A percentile compares a stretch with the other conserved stretches of the same genome.
Evolutionary conservation across 2,329 filamentous ascomycete genomes (phyloP).

Genomic region (Colletotrichum tamarilloi): DNA sequence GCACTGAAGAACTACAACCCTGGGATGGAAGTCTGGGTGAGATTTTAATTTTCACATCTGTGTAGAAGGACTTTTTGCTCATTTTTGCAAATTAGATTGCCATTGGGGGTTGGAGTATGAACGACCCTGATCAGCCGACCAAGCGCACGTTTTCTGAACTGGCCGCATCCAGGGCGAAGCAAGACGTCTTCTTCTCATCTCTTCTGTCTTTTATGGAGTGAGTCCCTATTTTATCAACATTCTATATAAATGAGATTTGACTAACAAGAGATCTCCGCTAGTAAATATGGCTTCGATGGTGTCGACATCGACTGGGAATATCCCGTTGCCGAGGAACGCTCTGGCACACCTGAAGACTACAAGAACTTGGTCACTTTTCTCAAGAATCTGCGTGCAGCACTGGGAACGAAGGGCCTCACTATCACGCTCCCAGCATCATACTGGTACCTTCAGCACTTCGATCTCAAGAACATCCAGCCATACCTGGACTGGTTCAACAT

Average conservation of each 20-base stretch:
- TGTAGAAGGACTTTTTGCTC: accelerated
- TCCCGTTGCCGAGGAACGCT: slow-evolving; percentile 27
- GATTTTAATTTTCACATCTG: no score
- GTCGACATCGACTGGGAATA: slow-evolving; percentile 60
- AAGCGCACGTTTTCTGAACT: no score
- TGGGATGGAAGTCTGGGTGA: no score
- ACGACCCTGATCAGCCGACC: no score
- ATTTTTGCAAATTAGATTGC: no score
- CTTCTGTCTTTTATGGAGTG: neutral
- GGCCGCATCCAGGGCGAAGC: no score
- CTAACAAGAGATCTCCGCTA: neutral
- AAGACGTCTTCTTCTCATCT: no score
- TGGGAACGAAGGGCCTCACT: slow-evolving; percentile 19
- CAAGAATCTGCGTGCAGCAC: neutral
- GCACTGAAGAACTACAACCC: neutral
- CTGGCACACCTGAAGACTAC: no score
- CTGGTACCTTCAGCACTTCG: slow-evolving; percentile 44
- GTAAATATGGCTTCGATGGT: slow-evolving; percentile 54
- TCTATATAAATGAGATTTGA: neutral
- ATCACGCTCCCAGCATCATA: slow-evolving; percentile 37
- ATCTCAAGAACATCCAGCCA: slow-evolving; percentile 37
- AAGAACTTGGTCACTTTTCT: neutral
- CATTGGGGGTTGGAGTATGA: no score
- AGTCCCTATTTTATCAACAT: no score
- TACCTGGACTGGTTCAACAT: slow-evolving; percentile 55